A percentile compares a stretch with the other conserved stretches of the same genome.
These are phyloP conservation scores for Balamuthia mandrillaris DNA, from an alignment of 208 protist genomes.

Conservation along the genomic window DNA sequence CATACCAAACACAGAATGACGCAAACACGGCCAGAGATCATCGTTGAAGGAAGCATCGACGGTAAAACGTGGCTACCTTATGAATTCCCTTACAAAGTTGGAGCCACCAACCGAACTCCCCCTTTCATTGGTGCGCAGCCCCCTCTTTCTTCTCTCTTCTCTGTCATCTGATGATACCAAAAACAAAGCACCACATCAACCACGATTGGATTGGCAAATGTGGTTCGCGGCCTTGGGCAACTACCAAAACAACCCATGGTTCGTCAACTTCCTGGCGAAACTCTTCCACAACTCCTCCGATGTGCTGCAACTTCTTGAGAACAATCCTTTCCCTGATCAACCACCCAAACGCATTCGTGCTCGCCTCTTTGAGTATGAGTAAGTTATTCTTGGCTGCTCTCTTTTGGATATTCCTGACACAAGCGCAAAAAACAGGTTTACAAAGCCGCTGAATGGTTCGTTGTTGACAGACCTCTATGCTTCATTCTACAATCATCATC, in stretches of 20 bases:
- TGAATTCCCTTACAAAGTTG: conserved; percentile 51
- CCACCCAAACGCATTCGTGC: conserved; percentile 27
- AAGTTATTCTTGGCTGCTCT: no score
- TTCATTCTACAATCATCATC: no score
- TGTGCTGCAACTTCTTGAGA: conserved; percentile 27
- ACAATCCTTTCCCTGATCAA: conserved; percentile 35
- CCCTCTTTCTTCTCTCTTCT: background rate
- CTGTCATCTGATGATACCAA: background rate
- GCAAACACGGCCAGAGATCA: conserved; percentile 35
- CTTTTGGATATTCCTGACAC: no score
- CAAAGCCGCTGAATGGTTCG: conserved; percentile 19
- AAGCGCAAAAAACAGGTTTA: no score
- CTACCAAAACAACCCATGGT: conserved; percentile 4
- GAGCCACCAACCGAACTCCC: background rate
- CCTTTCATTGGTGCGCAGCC: conserved; percentile 25
- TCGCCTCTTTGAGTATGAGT: conserved; percentile 19
- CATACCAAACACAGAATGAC: conserved; percentile 13
- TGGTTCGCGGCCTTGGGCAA: conserved; percentile 43
- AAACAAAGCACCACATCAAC: conserved; percentile 39
- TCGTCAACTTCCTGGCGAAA: conserved; percentile 36
- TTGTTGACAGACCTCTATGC: background rate
- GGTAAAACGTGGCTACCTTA: conserved; percentile 19
- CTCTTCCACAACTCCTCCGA: conserved; percentile 36
- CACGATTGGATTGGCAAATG: conserved; percentile 55
- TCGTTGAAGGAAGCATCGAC: conserved; percentile 44